Conservation (phyloP, 2,329 filamentous ascomycete genomes). For the Hymenoscyphus fructigenus region DNA sequence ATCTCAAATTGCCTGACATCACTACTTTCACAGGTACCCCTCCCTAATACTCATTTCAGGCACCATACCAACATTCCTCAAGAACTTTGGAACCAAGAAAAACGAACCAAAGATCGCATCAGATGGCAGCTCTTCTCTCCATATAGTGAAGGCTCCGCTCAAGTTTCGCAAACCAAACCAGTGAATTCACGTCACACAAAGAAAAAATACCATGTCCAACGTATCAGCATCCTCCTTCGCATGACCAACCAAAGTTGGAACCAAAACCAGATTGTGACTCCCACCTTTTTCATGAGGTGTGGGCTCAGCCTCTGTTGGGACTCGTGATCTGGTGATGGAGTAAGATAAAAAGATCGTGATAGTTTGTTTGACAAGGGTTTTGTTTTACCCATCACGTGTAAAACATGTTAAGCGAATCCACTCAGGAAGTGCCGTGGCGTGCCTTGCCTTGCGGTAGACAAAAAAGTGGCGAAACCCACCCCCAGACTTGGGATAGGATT, state of each 20-base stretch:
- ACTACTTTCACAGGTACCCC: too few species aligned
- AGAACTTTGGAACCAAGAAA: too few species aligned
- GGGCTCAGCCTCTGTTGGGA: conserved; percentile 4
- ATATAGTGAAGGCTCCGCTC: background rate
- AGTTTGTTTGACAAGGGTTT: background rate
- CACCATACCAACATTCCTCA: background rate
- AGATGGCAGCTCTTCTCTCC: background rate
- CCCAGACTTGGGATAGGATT: too few species aligned
- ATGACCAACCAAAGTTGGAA: conserved; percentile 1
- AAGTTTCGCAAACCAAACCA: too few species aligned
- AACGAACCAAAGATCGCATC: background rate
- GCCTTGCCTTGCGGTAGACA: too few species aligned
- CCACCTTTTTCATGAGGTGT: background rate
- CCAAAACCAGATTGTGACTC: background rate
- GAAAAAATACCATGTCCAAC: background rate
- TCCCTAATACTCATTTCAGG: background rate
- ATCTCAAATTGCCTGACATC: too few species aligned
- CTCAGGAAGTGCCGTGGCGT: background rate
- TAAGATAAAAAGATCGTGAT: background rate
- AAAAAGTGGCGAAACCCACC: too few species aligned
- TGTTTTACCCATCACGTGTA: background rate
- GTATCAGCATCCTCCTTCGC: conserved; percentile 1
- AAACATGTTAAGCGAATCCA: background rate
- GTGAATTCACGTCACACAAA: background rate
- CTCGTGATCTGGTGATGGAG: background rate